These are phyloP conservation scores for Phytopythium aichiense DNA, from an alignment of 352 stramenopile genomes.

Conservation along the genomic window DNA sequence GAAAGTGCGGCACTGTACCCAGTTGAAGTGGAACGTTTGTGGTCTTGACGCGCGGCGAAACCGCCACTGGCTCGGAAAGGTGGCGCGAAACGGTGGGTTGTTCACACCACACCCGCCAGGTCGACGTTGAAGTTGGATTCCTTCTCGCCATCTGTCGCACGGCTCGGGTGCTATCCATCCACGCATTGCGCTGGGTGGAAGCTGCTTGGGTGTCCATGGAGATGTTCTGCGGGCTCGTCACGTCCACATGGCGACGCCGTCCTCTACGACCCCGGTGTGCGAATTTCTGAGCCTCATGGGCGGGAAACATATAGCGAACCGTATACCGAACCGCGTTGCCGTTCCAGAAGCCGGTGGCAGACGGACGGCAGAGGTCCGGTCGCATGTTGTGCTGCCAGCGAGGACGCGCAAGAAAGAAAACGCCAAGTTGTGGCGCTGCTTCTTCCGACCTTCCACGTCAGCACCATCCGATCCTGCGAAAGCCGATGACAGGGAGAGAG, in stretches of 20 bases:
- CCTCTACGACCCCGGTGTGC: not conserved
- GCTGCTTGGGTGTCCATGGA: not conserved
- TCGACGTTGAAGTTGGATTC: not conserved
- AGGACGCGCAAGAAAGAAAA: conserved; percentile 5
- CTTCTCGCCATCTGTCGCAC: not conserved
- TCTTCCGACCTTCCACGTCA: conserved; percentile 11
- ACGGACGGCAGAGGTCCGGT: conserved; percentile 1
- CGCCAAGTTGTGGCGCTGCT: not conserved
- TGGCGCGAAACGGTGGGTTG: not conserved
- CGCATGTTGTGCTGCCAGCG: not conserved
- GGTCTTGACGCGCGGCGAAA: not conserved
- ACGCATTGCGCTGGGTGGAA: not conserved
- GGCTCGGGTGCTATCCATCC: not conserved
- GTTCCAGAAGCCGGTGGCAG: not conserved
- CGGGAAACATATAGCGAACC: not conserved
- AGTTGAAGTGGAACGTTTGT: not conserved
- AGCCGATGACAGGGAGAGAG: not conserved
- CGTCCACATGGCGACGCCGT: not conserved
- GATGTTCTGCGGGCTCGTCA: not conserved
- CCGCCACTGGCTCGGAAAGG: not conserved
- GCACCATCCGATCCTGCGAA: not conserved
- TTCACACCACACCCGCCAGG: not conserved
- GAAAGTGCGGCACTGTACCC: not conserved
- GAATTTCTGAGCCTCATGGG: not conserved
- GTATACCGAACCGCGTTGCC: not conserved